Evolutionary conservation across 768 basidiomycete genomes (phyloP), one percentile per base, ranked within the genome.

Genomic region (Amanita polypyramis): DNA sequence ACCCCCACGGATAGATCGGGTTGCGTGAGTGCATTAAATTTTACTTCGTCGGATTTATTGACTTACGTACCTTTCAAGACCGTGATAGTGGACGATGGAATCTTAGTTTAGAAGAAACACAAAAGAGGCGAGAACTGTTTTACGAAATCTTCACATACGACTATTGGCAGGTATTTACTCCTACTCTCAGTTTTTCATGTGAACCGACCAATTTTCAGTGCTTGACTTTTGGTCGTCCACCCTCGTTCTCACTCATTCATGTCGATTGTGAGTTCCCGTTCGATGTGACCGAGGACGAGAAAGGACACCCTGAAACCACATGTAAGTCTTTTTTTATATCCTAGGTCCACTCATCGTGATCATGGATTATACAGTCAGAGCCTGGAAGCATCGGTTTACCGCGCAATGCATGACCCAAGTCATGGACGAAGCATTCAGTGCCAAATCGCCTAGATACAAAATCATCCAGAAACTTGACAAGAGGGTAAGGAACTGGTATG

Each of bases 71-170:
- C 17, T 33, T 46, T 47, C 30, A 45, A 85, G 82, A 85, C 62
- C 76, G 82, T 44, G 82, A 85, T 55, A 80, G 79, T 51, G 74
- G 74, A 30, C 75, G 73, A 56, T 85, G 80, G 80, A 75, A 78
- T 46, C 62, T 82, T 12, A 66, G 74, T 45, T 54, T 66, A 10
- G 70, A 69, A 48, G 79, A 85, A 59, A 75, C 80, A 0, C 69
- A 73, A 46, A 73, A 73, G 58, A 69, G 81, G 51, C 71, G 80
- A 21, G 72, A 73, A 49, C 61, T 85, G 11, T 73, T 82, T 52
- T 82, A 80, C 64, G 82, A 85, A 55, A 63, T 82, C 40, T 68
- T 77, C 54, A 78, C 77, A 6, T 82, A 82, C 53, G 81, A 83
- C 56, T 78, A 78, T 2, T 81, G 77, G 77, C 80, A 82, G 77